phyloP scores from a whole-genome alignment of 2,329 filamentous ascomycete species.

The Metarhizium brunneum region DNA sequence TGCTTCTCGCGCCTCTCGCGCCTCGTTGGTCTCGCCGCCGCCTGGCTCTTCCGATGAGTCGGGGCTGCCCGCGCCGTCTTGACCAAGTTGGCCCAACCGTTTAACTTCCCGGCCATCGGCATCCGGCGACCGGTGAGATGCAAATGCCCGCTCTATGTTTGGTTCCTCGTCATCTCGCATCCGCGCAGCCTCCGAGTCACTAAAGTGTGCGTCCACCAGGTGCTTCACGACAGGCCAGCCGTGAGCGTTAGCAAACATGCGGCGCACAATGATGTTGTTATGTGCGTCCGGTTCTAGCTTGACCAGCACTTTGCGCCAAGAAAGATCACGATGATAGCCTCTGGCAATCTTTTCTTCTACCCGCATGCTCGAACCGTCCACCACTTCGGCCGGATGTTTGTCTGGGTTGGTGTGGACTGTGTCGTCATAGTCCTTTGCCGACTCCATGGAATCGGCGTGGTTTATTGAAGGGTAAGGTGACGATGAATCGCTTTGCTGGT shows the following conservation, averaged over 20 bases:
- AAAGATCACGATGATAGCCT: constrained; percentile 83
- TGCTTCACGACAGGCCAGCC: constrained; percentile 97
- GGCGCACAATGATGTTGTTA: constrained; percentile 94
- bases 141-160: constrained; percentile 59
- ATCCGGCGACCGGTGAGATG: constrained; percentile 44
- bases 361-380: constrained; percentile 63
- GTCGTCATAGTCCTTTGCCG: constrained; percentile 43
- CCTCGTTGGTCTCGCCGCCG: constrained; percentile 1
- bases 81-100: constrained; percentile 5
- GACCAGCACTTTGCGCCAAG: constrained; percentile 95
- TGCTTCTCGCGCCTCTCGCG: constrained; percentile 25
- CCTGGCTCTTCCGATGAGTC: constrained; percentile 6
- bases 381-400: constrained; percentile 25
- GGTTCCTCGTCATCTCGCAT: constrained; percentile 59
- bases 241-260: constrained; percentile 95
- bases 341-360: constrained; percentile 97
- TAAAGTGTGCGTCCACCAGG: constrained; percentile 89
- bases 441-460: constrained; percentile 35
- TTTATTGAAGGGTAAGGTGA: constrained; percentile 24
- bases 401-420: constrained; percentile 35
- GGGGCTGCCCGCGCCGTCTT: constrained; percentile 19
- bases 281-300: constrained; percentile 93
- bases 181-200: constrained; percentile 52
- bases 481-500: constrained; percentile 19
- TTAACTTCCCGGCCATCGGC: constrained; percentile 58